Evolutionary conservation across 768 basidiomycete genomes (phyloP).

Genomic region (Favolaschia claudopus): DNA sequence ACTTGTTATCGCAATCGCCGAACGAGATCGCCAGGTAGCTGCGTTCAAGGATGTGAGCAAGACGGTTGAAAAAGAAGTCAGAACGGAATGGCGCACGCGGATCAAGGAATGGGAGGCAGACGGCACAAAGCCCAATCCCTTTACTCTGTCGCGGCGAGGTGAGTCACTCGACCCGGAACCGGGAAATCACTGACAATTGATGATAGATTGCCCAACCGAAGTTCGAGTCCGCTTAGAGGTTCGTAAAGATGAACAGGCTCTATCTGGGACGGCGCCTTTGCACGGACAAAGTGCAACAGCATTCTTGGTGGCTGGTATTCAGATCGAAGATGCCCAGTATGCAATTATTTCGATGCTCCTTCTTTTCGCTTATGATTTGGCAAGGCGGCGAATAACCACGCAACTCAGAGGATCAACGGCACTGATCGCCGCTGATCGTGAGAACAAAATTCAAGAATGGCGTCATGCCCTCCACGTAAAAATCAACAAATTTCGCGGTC

Average conservation of each 20-base stretch:
- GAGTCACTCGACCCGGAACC: not conserved
- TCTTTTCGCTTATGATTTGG: too few species aligned
- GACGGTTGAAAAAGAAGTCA: not conserved
- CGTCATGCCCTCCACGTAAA: constrained; percentile 5
- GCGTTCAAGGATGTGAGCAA: constrained; percentile 4
- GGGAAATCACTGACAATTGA: not conserved
- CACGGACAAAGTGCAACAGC: not conserved
- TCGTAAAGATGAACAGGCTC: not conserved
- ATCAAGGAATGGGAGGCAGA: constrained; percentile 26
- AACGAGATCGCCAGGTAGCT: constrained; percentile 3
- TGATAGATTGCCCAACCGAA: not conserved
- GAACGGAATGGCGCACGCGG: not conserved
- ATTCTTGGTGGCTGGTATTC: constrained; percentile 10
- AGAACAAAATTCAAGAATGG: constrained; percentile 7
- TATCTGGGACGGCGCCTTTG: not conserved
- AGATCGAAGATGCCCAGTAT: constrained; percentile 20
- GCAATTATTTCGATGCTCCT: too few species aligned
- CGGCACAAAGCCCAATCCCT: constrained; percentile 27
- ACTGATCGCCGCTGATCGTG: not conserved
- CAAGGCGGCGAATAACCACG: not conserved
- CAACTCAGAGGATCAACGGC: not conserved
- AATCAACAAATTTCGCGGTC: not conserved
- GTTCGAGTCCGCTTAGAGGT: constrained; percentile 1
- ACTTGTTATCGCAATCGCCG: constrained; percentile 13
- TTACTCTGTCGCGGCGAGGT: not conserved